These are phyloP conservation scores for Chrysanthemum makinoi DNA, from an alignment of 129 eudicot species.

Conservation along the genomic window DNA sequence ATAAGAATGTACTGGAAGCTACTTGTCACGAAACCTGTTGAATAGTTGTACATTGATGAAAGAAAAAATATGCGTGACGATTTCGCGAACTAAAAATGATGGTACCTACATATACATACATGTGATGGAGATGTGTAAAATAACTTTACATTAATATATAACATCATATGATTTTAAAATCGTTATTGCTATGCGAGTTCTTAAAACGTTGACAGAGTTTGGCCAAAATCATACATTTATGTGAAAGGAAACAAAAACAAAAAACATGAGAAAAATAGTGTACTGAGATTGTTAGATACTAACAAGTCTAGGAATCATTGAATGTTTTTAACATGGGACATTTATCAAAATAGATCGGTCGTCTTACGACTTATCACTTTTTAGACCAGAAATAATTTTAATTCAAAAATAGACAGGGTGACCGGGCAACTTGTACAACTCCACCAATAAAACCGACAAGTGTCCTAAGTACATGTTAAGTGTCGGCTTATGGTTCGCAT, in stretches of 20 bases:
- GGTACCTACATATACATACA: conserved; percentile 60
- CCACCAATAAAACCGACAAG: too few relatives aligned
- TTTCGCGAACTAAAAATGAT: conserved; percentile 79
- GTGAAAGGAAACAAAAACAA: conserved; percentile 15
- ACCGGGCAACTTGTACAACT: too few relatives aligned
- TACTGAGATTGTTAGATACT: conserved; percentile 71
- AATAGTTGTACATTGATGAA: conserved; percentile 88
- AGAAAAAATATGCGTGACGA: conserved; percentile 85
- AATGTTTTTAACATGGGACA: conserved; percentile 58
- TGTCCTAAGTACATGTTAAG: too few relatives aligned
- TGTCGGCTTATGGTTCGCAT: too few relatives aligned
- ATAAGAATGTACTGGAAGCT: conserved; percentile 15
- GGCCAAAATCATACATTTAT: not conserved
- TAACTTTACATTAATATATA: not conserved
- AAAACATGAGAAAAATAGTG: not conserved
- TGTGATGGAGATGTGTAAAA: conserved; percentile 9
- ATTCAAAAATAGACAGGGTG: too few relatives aligned
- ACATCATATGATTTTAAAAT: not conserved
- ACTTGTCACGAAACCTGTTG: conserved; percentile 61
- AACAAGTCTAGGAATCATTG: conserved; percentile 61
- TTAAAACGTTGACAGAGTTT: not conserved
- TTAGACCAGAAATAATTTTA: too few relatives aligned
- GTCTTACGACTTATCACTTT: too few relatives aligned
- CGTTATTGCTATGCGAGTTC: not conserved
- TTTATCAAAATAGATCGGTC: too few relatives aligned